Evolutionary conservation across 495 filamentous ascomycete species (phyloP), one percentile per base, ranked within the genome.

Genomic region (Niebla homalea): DNA sequence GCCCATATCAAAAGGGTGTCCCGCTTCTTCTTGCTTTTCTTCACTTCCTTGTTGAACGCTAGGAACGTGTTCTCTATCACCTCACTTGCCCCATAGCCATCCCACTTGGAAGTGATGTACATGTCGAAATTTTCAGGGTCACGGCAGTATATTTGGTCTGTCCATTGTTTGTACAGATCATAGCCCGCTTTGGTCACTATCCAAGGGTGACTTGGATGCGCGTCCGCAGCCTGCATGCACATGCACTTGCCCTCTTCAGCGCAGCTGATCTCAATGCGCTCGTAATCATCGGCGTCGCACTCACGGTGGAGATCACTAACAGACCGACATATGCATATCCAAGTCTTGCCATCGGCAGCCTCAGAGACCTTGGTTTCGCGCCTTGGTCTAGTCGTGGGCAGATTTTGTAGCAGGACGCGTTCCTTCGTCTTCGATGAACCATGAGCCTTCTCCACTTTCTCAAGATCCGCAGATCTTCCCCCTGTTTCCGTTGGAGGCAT

Each of bases 191-290:
- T 49, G 22, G 59, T 69, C 48, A 73, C 20, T 25, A 63, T 49
- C 59, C 60, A 74, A 0, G 63, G 57, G 41, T 72, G 67, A 7
- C 68, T 64, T 0, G 69, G 69, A 40, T 73, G 64, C 14, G 66
- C 64, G 5, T 50, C 19, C 2, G 56, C 57, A 5, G 57, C 61
- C 49, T 67, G 67, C 36, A 58, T 48, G 59, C 71, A 74, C 14
- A 69, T 18, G 53, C 71, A 74, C 16, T 21, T 48, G 18, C 21
- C 23, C 18, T 22, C 39, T 18, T 41, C 21, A 12, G 5, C 39
- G 11, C 39, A 41, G 12, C 29, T 32, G 7, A 11, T 32, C 14
- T 32, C 29, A 32, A 32, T 32, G 29, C 29, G 29, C 2, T 32
- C 29, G 7, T 32, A 32, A 32, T 11, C 29, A 12, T 7, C 29